Conservation (phyloP, 106 monocot genomes). For the Xerophyta viscosa region DNA sequence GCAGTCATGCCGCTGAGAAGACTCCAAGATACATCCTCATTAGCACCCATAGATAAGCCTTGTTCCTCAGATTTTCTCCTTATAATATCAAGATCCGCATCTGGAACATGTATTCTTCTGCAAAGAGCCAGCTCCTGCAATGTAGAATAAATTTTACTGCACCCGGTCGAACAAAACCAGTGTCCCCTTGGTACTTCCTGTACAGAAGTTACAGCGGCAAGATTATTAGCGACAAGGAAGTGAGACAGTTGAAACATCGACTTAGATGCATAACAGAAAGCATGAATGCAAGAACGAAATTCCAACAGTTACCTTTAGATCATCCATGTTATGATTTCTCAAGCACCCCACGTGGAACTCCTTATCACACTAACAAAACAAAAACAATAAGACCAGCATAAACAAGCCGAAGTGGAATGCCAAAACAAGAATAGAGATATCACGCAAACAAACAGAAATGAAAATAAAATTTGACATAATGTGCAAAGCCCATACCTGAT, state of each 20-base stretch:
- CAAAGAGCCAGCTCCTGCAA: slow-evolving; percentile 11
- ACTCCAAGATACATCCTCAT: slow-evolving; percentile 23
- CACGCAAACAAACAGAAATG: background rate
- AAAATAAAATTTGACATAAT: background rate
- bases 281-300: no score
- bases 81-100: slow-evolving; percentile 14
- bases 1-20: slow-evolving; percentile 26
- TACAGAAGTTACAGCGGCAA: no score
- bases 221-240: no score
- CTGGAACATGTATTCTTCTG: slow-evolving; percentile 12
- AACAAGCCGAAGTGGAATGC: no score
- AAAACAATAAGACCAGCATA: no score
- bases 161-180: slow-evolving; percentile 42
- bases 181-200: slow-evolving; percentile 32
- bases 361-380: slow-evolving; percentile 30
- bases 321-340: slow-evolving; percentile 26
- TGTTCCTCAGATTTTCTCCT: slow-evolving; percentile 17
- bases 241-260: no score
- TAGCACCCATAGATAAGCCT: slow-evolving; percentile 1
- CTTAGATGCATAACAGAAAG: no score
- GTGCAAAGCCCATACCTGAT: slow-evolving; percentile 17
- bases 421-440: background rate
- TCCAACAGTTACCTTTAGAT: slow-evolving; percentile 18
- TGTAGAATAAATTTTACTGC: slow-evolving; percentile 19
- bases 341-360: slow-evolving; percentile 43